These are phyloP conservation scores for Leptosphaerulina australis DNA, from an alignment of 2,329 filamentous ascomycete species.

Conservation along the genomic window DNA sequence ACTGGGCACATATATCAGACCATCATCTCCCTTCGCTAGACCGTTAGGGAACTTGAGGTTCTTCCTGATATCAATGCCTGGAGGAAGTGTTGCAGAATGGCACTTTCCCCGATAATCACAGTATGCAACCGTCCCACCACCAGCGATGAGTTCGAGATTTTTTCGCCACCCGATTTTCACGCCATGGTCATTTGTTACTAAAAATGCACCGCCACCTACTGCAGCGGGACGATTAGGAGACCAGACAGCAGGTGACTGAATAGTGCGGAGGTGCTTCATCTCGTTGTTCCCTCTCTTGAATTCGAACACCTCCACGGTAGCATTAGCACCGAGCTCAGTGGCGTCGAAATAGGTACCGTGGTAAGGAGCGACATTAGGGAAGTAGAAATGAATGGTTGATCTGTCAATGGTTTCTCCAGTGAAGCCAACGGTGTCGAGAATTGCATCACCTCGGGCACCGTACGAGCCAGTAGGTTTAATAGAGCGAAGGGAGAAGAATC, in stretches of 20 bases:
- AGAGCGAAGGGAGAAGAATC: conserved; percentile 31
- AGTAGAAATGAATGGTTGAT: conserved; percentile 35
- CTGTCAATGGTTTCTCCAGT: conserved; percentile 33
- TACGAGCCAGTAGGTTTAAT: conserved; percentile 32
- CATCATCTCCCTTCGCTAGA: conserved; percentile 29
- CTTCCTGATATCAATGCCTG: conserved; percentile 18
- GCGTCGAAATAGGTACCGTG: conserved; percentile 31
- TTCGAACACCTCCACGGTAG: conserved; percentile 38
- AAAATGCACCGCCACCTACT: conserved; percentile 27
- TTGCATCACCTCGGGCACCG: conserved; percentile 30
- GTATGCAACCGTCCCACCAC: conserved; percentile 38
- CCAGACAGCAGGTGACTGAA: conserved; percentile 27
- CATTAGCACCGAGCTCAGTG: conserved; percentile 31
- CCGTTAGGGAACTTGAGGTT: conserved; percentile 42
- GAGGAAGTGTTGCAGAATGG: conserved; percentile 18
- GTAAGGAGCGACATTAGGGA: conserved; percentile 38
- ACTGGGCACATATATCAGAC: conserved; percentile 37
- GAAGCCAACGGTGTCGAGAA: conserved; percentile 36
- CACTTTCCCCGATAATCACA: conserved; percentile 29
- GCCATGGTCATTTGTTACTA: conserved; percentile 39
- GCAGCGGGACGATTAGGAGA: conserved; percentile 35
- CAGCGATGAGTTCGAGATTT: conserved; percentile 32
- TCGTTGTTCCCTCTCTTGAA: conserved; percentile 26
- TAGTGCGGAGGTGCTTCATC: conserved; percentile 34
- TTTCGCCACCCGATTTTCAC: conserved; percentile 32